Percentiles rank a stretch among this genome's conserved stretches.
Conservation (phyloP, 1,139 yeast species). For the Taphrina sp. region DNA sequence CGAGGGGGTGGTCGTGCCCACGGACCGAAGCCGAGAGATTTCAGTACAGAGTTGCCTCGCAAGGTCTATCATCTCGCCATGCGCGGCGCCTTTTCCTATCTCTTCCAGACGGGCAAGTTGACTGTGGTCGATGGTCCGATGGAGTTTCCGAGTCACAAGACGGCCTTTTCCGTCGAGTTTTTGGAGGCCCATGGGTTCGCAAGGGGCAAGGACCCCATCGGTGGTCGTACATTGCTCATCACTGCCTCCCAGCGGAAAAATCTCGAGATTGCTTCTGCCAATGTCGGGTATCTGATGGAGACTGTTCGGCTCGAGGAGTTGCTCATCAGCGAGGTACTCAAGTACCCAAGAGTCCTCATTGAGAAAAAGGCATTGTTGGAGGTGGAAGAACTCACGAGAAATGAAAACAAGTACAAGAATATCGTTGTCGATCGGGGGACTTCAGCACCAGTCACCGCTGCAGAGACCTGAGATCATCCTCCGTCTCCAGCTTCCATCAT, state of each 20-base stretch:
- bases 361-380: conserved; percentile 23
- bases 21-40: conserved; percentile 85
- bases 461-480: too few species aligned
- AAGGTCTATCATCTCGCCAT: conserved; percentile 74
- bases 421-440: conserved; percentile 9
- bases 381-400: conserved; percentile 15
- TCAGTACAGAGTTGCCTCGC: conserved; percentile 75
- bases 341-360: conserved; percentile 23
- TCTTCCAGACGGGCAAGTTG: conserved; percentile 71
- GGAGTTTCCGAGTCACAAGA: conserved; percentile 43
- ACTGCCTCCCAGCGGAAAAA: conserved; percentile 14
- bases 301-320: conserved; percentile 24
- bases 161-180: conserved; percentile 33
- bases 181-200: conserved; percentile 34
- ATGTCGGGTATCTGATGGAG: conserved; percentile 16
- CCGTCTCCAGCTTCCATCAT: too few species aligned
- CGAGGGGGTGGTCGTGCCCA: conserved; percentile 87
- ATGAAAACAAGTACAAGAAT: conserved; percentile 14
- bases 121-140: conserved; percentile 62
- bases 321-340: conserved; percentile 26
- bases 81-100: conserved; percentile 76
- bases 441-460: too few species aligned
- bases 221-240: conserved; percentile 21
- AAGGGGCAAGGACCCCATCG: not conserved
- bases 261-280: conserved; percentile 23